Conservation (phyloP, 768 basidiomycete species). For the Stropharia rugosoannulata region DNA sequence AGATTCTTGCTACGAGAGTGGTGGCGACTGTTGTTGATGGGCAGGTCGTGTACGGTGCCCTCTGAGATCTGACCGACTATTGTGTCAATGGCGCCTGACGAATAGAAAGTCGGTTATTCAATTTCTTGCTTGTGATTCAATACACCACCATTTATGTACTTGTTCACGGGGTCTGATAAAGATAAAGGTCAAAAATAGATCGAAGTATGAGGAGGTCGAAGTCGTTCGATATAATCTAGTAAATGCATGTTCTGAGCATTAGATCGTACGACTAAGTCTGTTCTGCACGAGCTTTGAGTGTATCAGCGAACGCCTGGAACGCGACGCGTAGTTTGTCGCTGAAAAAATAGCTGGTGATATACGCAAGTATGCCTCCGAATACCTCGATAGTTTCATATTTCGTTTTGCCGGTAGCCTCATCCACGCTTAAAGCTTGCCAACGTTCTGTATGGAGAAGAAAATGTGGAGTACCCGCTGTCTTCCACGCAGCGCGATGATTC, state of each 20-base stretch:
- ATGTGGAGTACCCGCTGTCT: conserved; percentile 32
- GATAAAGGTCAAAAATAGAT: too few relatives aligned
- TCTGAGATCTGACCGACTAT: conserved; percentile 15
- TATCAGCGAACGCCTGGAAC: conserved; percentile 55
- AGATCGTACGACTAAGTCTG: not conserved
- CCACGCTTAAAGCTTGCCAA: conserved; percentile 60
- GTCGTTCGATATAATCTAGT: too few relatives aligned
- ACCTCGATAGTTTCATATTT: conserved; percentile 66
- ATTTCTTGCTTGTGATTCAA: too few relatives aligned
- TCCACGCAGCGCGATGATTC: conserved; percentile 62
- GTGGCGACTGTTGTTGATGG: conserved; percentile 78
- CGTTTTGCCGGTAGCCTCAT: conserved; percentile 50
- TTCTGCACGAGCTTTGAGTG: conserved; percentile 54
- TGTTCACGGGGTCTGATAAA: too few relatives aligned
- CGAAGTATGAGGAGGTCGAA: too few relatives aligned
- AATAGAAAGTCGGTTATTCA: too few relatives aligned
- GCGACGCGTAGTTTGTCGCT: conserved; percentile 40
- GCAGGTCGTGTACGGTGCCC: conserved; percentile 54
- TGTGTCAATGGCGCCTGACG: too few relatives aligned
- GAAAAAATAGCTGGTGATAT: conserved; percentile 46
- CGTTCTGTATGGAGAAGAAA: conserved; percentile 56
- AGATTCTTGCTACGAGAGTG: conserved; percentile 69
- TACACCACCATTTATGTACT: too few relatives aligned
- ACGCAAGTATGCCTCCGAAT: conserved; percentile 57
- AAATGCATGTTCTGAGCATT: too few relatives aligned